Evolutionary conservation across 345 rosid genomes (phyloP).

Genomic region (Ceriops tagal): DNA sequence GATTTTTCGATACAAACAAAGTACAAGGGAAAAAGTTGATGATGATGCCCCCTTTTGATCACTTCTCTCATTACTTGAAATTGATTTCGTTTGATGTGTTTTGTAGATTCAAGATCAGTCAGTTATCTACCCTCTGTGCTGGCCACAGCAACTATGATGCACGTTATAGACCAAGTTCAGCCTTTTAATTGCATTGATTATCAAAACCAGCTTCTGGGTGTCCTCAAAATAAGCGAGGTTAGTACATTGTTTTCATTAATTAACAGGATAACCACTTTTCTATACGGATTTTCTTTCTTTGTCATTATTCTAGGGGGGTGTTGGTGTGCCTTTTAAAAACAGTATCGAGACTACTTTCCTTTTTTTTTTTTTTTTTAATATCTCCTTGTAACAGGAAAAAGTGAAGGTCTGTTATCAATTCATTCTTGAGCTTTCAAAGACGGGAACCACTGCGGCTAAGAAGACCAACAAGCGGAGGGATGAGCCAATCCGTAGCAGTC

Average conservation of each 20-base stretch:
- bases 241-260: neutral
- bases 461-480: conserved; percentile 16
- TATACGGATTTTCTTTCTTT: neutral
- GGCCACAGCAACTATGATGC: conserved; percentile 36
- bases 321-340: neutral
- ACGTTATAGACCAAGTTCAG: conserved; percentile 34
- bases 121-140: conserved; percentile 20
- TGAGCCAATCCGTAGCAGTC: conserved; percentile 22
- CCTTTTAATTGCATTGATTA: conserved; percentile 20
- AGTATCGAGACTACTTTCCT: neutral
- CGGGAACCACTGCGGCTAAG: neutral
- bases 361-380: neutral
- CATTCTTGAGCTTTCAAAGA: conserved; percentile 16
- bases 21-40: neutral
- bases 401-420: conserved; percentile 19
- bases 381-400: conserved; percentile 14
- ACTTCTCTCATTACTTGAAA: neutral
- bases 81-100: neutral
- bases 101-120: conserved; percentile 26
- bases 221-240: conserved; percentile 26
- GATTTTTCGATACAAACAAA: conserved; percentile 21
- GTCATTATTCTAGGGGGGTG: neutral
- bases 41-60: conserved; percentile 4
- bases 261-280: too few species aligned
- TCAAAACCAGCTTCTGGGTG: conserved; percentile 24